Evolutionary conservation across 345 rosid genomes (phyloP), one percentile per base, ranked within the genome.

Genomic region (Raphanus raphanistrum): DNA sequence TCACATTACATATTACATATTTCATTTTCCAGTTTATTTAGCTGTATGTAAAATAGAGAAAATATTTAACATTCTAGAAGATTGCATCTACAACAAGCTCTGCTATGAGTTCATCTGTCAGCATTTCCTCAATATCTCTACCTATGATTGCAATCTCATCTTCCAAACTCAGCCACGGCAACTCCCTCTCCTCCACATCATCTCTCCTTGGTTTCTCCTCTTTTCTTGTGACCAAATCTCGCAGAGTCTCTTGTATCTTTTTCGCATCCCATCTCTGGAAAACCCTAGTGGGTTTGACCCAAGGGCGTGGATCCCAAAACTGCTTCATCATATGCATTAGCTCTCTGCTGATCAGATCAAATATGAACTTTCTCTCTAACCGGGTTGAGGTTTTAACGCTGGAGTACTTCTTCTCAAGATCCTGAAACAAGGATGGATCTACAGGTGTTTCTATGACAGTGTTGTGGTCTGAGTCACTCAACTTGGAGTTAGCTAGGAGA

Each of bases 321-420:
- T 82, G 86, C 81, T 72, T 85, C 75, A 84, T 60, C 2, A 90
- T 86, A 72, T 79, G 87, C 63, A 73, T 48, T 25, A 93, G 86
- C 41, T 88, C 88, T 2, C 73, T 79, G 74, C 88, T 93, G 59
- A 93, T 80, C 2, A 82, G 85, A 70, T 96, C 92, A 9, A 91
- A 96, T 5, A 90, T 81, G 45, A 93, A 84, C 76, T 78, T 86
- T 72, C 99, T 85, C 52, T 90, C 98, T 9, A 86, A 54, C 79
- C 86, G 86, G 11, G 82, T 69, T 73, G 86, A 87, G 62, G 84
- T 76, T 65, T 71, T 75, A 61, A 69, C 66, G 52, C 45, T 41
- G 1, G 76, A 66, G 77, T 90, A 88, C 74, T 84, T 87, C 80
- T 88, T 86, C 87, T 96, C 98, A 0, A 93, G 90, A 76, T 88